A percentile compares a stretch with the other conserved stretches of the same genome.
Conservation (phyloP, 768 basidiomycete species). For the Lactarius psammicola region DNA sequence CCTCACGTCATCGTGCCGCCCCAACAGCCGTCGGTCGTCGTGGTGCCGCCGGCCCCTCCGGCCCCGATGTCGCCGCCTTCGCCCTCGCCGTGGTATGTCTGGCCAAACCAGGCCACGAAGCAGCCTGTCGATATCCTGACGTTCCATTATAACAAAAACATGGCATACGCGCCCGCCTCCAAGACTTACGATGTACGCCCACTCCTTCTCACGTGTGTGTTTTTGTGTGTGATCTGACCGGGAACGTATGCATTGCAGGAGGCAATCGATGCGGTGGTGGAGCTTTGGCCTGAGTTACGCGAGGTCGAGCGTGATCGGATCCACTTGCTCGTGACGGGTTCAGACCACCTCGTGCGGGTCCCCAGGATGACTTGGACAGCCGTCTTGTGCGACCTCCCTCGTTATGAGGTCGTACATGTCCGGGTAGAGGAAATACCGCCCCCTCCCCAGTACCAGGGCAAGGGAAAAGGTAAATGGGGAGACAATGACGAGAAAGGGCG, state of each 20-base stretch:
- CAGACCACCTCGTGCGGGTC: slow-evolving; percentile 22
- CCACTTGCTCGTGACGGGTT: slow-evolving; percentile 11
- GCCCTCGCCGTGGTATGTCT: slow-evolving; percentile 1
- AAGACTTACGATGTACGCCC: slow-evolving; percentile 21
- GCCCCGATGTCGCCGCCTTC: neutral
- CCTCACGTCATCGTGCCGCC: neutral
- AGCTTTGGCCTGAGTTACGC: slow-evolving; percentile 22
- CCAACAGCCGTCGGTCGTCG: neutral
- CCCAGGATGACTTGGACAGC: slow-evolving; percentile 23
- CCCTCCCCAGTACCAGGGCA: slow-evolving; percentile 22
- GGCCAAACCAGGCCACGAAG: neutral
- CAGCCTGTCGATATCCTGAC: slow-evolving; percentile 24
- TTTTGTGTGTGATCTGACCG: slow-evolving; percentile 3
- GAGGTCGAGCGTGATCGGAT: slow-evolving; percentile 12
- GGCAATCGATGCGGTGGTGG: slow-evolving; percentile 16
- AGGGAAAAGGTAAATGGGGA: slow-evolving; percentile 6
- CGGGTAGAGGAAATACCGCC: slow-evolving; percentile 18
- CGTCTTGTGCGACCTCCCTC: slow-evolving; percentile 19
- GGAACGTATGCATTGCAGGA: slow-evolving; percentile 8
- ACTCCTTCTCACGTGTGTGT: neutral
- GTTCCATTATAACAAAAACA: slow-evolving; percentile 19
- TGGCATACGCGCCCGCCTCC: slow-evolving; percentile 26
- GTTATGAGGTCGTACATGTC: slow-evolving; percentile 25
- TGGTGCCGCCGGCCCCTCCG: neutral
- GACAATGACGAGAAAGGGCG: neutral